Evolutionary conservation across 2,329 filamentous ascomycete genomes (phyloP), one percentile per base, ranked within the genome.

Genomic region (Diaporthe eres): DNA sequence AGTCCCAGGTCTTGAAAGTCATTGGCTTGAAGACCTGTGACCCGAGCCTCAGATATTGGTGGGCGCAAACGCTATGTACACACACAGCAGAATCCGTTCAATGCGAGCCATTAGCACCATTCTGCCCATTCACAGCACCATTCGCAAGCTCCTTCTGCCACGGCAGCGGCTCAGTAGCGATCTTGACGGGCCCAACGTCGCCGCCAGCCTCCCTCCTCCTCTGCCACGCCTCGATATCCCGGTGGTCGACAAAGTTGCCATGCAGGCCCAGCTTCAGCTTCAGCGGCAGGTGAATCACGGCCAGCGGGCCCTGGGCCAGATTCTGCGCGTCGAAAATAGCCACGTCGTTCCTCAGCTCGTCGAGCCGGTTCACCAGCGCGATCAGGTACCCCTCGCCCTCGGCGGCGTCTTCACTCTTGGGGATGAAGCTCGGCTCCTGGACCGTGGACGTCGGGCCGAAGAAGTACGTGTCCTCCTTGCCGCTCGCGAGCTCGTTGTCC

Each of bases 371-470:
- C 55, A 87, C 80, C 70, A 87, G 82, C 28, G 86, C 86, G 47
- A 89, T 84, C 77, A 85, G 83, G 77, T 88, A 90, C 1, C 88
- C 88, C 71, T 90, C 87, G 0, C 87, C 88, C 77, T 90, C 88
- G 1, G 74, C 81, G 0, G 82, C 84, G 28, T 83, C 82, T 22
- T 83, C 82, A 0, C 80, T 80, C 44, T 83, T 82, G 0, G 89
- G 88, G 17, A 90, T 86, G 74, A 90, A 90, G 0, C 87, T 85
- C 0, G 89, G 88, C 77, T 90, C 89, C 79, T 90, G 88, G 76
- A 89, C 87, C 0, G 87, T 87, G 37, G 83, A 84, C 1, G 84
- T 87, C 5, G 81, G 83, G 0, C 87, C 87, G 0, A 86, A 83
- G 74, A 85, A 88, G 78, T 84, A 89, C 15, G 86, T 82, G 51